Base-by-base conservation (phyloP, 345 rosid genomes). In the Lepidium aucheri region DNA sequence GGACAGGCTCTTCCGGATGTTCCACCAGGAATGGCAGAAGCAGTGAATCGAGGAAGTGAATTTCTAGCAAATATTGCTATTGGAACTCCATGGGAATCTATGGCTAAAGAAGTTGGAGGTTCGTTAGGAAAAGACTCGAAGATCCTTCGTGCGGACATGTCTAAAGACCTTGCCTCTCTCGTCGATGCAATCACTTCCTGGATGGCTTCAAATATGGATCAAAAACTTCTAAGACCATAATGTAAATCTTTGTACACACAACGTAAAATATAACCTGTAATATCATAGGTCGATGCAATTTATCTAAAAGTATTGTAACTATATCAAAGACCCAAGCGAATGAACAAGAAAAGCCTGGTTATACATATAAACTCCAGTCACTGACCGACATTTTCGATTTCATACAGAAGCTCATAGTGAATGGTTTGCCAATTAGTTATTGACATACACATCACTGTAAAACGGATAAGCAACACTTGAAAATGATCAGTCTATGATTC, bases 21-120 rank as follows among this genome's bases (percentile, higher is more conserved):
- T 49, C 93, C 99, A 39, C 99, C 99, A 16, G 90, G 90, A 73
- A 88, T 94, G 97, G 96, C 95, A 8, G 93, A 94, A 50, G 99
- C 96, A 3, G 95, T 90, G 52, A 90, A 88, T 32, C 80, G 87
- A 40, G 96, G 97, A 73, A 85, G 96, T 45, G 96, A 90, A 76
- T 61, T 94, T 54, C 53, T 94, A 17, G 85, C 93, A 0, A 94
- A 83, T 76, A 77, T 94, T 60, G 81, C 93, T 4, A 84, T 71
- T 0, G 99, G 99, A 15, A 90, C 99, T 10, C 96, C 99, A 0
- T 94, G 95, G 99, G 99, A 88, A 75, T 72, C 85, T 5, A 82
- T 90, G 59, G 91, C 93, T 53, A 94, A 88, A 81, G 99, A 94
- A 73, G 88, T 94, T n/a, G 86, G 95, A 64, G 82, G 69, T 67